Base-by-base conservation (phyloP, 2,329 filamentous ascomycete genomes). In the Neonectria punicea region DNA sequence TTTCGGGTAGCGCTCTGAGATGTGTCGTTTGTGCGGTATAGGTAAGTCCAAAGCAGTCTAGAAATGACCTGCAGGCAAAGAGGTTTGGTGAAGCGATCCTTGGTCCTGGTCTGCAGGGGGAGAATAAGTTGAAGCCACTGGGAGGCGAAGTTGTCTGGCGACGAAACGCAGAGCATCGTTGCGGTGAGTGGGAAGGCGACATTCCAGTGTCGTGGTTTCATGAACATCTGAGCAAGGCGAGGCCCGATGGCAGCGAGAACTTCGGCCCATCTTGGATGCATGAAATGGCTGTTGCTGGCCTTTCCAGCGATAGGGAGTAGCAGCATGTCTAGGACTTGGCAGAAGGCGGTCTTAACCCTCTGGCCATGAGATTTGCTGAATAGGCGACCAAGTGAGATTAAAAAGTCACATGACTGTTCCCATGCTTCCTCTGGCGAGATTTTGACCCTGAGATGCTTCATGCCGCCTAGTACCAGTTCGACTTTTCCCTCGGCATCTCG, bases 311-410 rank as follows among this genome's bases (percentile, higher is more conserved):
- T 90, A 1, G 94, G 93, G 14, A 98, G 86, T 25, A 99, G 82
- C 30, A 99, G 85, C 70, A 92, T 92, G 73, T 97, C 93, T 57
- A 99, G 87, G 22, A 97, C 90, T 74, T 97, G 92, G 76, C 96
- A 98, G 76, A 98, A 99, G 0, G 94, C 93, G 71, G 95, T 92
- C 79, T 99, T 99, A 74, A 98, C 90, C 66, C 90, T 90, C 70
- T 93, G 93, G 1, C 96, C 96, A 74, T 98, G 95, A 5, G 93
- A 92, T 71, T 89, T 91, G 59, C 90, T 87, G 78, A 98, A 98
- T 18, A 97, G 86, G 56, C 89, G 92, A 7, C 93, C 94, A 32
- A 99, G 82, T 0, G 90, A 88, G 54, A 91, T 88, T 81, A 99
- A 89, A 72, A 97, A 97, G 62, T 97, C 92, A 80, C 95, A 98